These are phyloP conservation scores for Picochlorum sp. DNA, from an alignment of 139 green algal species.

Conservation along the genomic window DNA sequence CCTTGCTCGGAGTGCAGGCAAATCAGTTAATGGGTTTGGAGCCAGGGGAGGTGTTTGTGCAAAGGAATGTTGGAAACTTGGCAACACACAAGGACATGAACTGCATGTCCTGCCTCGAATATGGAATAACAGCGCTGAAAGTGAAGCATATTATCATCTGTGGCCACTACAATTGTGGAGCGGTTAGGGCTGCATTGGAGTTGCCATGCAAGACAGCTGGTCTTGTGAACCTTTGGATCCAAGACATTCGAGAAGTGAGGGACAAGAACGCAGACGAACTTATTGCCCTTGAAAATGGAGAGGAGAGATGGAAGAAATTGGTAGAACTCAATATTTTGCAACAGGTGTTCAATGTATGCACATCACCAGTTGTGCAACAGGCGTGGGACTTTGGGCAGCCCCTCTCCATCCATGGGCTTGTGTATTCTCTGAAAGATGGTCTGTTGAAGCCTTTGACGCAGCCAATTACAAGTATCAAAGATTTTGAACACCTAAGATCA, in stretches of 20 bases:
- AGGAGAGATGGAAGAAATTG: slow-evolving; percentile 31
- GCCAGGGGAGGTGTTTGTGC: slow-evolving; percentile 73
- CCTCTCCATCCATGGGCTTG: slow-evolving; percentile 57
- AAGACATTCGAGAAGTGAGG: slow-evolving; percentile 46
- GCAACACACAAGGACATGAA: slow-evolving; percentile 76
- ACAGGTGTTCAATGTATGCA: slow-evolving; percentile 75
- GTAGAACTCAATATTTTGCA: slow-evolving; percentile 43
- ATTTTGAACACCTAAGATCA: slow-evolving; percentile 15
- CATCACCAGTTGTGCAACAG: slow-evolving; percentile 50
- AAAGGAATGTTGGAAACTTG: slow-evolving; percentile 81
- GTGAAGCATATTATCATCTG: slow-evolving; percentile 76
- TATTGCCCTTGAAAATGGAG: slow-evolving; percentile 22
- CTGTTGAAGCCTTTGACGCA: slow-evolving; percentile 25
- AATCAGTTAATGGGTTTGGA: slow-evolving; percentile 60
- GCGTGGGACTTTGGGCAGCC: slow-evolving; percentile 64
- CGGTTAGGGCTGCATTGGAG: slow-evolving; percentile 48
- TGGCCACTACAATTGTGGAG: slow-evolving; percentile 76
- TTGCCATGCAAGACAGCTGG: slow-evolving; percentile 45
- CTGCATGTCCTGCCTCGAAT: slow-evolving; percentile 53
- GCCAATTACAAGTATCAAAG: slow-evolving; percentile 21
- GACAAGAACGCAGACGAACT: slow-evolving; percentile 23
- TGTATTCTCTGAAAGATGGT: slow-evolving; percentile 56
- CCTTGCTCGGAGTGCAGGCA: slow-evolving; percentile 15
- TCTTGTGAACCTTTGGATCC: slow-evolving; percentile 73
- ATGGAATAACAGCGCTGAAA: slow-evolving; percentile 58